Conservation (phyloP, 2,329 filamentous ascomycete genomes). For the Calonectria pteridis region DNA sequence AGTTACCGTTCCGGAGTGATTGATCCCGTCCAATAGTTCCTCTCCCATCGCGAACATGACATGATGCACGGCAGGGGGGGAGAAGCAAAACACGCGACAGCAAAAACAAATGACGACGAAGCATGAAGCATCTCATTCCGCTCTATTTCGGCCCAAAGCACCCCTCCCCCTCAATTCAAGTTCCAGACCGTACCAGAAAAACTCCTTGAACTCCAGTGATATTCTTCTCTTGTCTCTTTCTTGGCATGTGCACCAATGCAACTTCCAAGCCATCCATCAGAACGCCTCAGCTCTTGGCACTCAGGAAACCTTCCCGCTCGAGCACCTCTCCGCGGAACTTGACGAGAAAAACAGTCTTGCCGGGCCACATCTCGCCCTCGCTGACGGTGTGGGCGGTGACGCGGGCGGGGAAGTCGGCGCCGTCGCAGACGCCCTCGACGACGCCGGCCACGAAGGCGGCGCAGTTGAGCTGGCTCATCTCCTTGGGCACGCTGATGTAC, state of each 20-base stretch:
- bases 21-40: not conserved
- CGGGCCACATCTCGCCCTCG: slow-evolving; percentile 90
- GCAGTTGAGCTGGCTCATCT: slow-evolving; percentile 97
- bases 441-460: slow-evolving; percentile 96
- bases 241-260: not conserved
- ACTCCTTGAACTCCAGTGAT: slow-evolving; percentile 38
- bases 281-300: slow-evolving; percentile 59
- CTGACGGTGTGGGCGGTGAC: slow-evolving; percentile 88
- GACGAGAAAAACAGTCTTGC: slow-evolving; percentile 94
- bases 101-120: not conserved
- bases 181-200: slow-evolving; percentile 25
- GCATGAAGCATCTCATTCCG: slow-evolving; percentile 7
- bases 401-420: slow-evolving; percentile 87
- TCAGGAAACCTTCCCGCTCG: slow-evolving; percentile 88
- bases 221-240: not conserved
- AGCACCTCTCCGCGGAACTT: slow-evolving; percentile 93
- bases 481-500: slow-evolving; percentile 91
- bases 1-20: not conserved
- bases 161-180: not conserved
- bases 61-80: not conserved
- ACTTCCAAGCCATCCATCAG: not conserved
- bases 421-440: slow-evolving; percentile 95
- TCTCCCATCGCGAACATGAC: not conserved
- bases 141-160: slow-evolving; percentile 13
- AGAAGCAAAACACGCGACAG: not conserved